Evolutionary conservation across 345 rosid genomes (phyloP).

Genomic region (Melaleuca quinquenervia): DNA sequence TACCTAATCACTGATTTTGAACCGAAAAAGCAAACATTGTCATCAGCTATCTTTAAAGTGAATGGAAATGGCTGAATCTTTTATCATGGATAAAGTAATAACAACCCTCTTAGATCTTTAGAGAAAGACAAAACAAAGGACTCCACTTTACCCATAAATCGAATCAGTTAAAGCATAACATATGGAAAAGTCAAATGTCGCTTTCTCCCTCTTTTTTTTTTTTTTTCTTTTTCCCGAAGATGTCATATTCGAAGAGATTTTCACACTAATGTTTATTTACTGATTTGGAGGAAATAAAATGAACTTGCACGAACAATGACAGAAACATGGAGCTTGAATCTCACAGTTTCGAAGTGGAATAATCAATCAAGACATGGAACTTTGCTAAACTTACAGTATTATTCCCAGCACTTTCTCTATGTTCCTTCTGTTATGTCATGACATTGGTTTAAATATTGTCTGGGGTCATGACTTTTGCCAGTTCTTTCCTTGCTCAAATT

Average conservation of each 20-base stretch:
- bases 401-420: neutral
- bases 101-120: neutral
- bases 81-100: neutral
- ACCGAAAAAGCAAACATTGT: neutral
- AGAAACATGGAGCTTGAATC: neutral
- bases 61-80: neutral
- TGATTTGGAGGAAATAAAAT: neutral
- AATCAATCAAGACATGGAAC: neutral
- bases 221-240: neutral
- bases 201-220: neutral
- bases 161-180: neutral
- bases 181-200: neutral
- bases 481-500: neutral
- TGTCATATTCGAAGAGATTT: neutral
- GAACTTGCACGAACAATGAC: neutral
- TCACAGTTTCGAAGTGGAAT: neutral
- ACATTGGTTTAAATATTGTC: neutral
- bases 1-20: neutral
- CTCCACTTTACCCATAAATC: neutral
- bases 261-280: neutral
- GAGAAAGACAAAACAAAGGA: neutral
- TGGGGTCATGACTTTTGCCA: neutral
- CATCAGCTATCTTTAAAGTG: neutral
- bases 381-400: neutral
- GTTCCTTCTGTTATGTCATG: neutral